Percentiles rank a stretch among this genome's conserved stretches.
Conservation (phyloP, 768 basidiomycete genomes). For the Boletus fagicola region DNA sequence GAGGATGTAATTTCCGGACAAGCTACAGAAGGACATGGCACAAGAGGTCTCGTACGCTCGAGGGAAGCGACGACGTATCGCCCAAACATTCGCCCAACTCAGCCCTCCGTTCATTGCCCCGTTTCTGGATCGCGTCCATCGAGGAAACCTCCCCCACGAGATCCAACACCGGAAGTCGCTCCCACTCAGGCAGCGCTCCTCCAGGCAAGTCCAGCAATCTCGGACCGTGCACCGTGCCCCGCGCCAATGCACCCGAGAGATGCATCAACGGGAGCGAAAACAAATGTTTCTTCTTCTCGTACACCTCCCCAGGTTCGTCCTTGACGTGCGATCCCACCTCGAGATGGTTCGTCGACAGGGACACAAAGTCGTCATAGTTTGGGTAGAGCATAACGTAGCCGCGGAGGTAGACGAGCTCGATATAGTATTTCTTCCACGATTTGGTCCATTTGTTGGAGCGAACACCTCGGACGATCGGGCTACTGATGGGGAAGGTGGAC, state of each 20-base stretch:
- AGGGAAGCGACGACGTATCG: conserved; percentile 13
- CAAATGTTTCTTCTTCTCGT: conserved; percentile 54
- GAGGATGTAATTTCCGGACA: not conserved
- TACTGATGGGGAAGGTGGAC: conserved; percentile 29
- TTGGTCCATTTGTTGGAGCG: conserved; percentile 79
- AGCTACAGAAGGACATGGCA: conserved; percentile 16
- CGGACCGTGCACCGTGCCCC: conserved; percentile 14
- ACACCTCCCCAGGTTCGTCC: conserved; percentile 44
- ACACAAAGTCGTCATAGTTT: conserved; percentile 68
- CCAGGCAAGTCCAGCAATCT: conserved; percentile 60
- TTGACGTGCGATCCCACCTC: conserved; percentile 82
- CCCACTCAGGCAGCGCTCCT: conserved; percentile 49
- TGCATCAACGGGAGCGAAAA: conserved; percentile 74
- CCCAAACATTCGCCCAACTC: conserved; percentile 36
- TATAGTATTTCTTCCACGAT: conserved; percentile 90
- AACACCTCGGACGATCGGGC: conserved; percentile 63
- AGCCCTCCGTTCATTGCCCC: conserved; percentile 34
- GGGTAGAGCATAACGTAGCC: conserved; percentile 91
- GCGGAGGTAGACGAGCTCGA: conserved; percentile 77
- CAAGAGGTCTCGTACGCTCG: conserved; percentile 28
- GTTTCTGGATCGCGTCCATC: conserved; percentile 34
- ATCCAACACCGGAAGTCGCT: conserved; percentile 65
- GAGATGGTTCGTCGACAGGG: conserved; percentile 87
- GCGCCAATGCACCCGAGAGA: conserved; percentile 24
- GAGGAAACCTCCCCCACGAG: conserved; percentile 50